phyloP scores from a whole-genome alignment of 495 filamentous ascomycete genomes.

The Penicillium samsonianum region DNA sequence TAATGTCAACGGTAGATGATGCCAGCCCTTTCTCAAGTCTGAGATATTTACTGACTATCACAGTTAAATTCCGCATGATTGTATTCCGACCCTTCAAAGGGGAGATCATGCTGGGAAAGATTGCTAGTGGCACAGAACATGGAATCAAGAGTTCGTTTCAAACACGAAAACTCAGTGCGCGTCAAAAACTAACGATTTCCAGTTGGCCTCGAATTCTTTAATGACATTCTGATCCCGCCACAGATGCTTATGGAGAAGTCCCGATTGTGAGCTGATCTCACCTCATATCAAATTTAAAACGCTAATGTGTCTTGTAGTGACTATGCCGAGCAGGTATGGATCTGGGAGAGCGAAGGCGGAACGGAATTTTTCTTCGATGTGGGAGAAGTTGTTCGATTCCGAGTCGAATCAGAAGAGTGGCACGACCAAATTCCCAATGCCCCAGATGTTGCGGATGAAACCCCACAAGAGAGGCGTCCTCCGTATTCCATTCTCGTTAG shows the following conservation, averaged over 20 bases:
- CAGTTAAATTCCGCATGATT: conserved; percentile 89
- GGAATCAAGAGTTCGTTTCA: conserved; percentile 71
- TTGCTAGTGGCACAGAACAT: conserved; percentile 64
- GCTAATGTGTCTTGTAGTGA: conserved; percentile 52
- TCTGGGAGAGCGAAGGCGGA: conserved; percentile 73
- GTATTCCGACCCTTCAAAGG: conserved; percentile 94
- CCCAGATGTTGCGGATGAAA: conserved; percentile 54
- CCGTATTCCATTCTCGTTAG: conserved; percentile 70
- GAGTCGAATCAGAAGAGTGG: conserved; percentile 83
- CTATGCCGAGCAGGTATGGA: conserved; percentile 71
- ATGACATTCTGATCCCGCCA: conserved; percentile 79
- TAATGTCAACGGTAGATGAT: conserved; percentile 77
- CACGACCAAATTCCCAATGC: conserved; percentile 78
- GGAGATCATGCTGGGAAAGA: conserved; percentile 82
- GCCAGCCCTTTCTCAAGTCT: not conserved
- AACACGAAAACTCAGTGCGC: not conserved
- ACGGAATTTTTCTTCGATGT: conserved; percentile 80
- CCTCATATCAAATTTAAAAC: not conserved
- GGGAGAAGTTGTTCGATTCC: conserved; percentile 81
- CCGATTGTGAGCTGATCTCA: conserved; percentile 60
- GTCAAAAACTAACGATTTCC: conserved; percentile 7
- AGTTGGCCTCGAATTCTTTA: conserved; percentile 88
- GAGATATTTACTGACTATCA: conserved; percentile 4
- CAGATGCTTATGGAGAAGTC: conserved; percentile 68
- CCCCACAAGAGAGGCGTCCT: conserved; percentile 52